phyloP scores from a whole-genome alignment of 192 early-diverging fungal genomes.

The Spinellus fusiger region DNA sequence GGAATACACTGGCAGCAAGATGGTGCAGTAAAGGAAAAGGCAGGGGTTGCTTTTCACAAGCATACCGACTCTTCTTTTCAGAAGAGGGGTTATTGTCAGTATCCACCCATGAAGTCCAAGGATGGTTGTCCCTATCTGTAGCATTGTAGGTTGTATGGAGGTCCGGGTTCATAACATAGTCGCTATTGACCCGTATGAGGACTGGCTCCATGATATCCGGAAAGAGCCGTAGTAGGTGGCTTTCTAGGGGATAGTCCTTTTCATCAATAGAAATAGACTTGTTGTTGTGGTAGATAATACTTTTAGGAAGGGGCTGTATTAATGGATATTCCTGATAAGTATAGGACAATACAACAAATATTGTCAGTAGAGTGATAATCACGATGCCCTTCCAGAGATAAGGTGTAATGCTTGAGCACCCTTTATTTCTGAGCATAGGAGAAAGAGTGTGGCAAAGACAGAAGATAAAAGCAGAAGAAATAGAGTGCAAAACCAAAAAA shows the following conservation, averaged over 20 bases:
- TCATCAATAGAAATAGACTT: background rate
- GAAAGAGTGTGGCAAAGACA: no score
- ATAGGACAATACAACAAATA: background rate
- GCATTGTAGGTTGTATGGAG: background rate
- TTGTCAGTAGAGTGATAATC: background rate
- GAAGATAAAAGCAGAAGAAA: no score
- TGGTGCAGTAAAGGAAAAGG: conserved; percentile 18
- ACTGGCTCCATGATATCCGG: background rate
- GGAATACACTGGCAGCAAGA: background rate
- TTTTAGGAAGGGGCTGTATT: background rate
- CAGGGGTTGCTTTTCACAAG: background rate
- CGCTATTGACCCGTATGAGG: background rate
- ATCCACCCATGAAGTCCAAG: conserved; percentile 7
- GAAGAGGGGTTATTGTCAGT: background rate
- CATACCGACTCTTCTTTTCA: background rate
- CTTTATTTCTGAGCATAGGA: background rate
- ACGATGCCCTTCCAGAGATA: background rate
- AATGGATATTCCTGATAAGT: background rate
- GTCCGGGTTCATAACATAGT: background rate
- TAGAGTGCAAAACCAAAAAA: no score
- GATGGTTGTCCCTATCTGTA: background rate
- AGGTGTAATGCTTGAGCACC: background rate
- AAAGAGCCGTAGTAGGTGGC: conserved; percentile 1
- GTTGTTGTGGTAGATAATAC: background rate
- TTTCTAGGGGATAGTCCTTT: conserved; percentile 2